Conservation (phyloP, 805 yeast species). For the Cyberlindnera maritima region DNA sequence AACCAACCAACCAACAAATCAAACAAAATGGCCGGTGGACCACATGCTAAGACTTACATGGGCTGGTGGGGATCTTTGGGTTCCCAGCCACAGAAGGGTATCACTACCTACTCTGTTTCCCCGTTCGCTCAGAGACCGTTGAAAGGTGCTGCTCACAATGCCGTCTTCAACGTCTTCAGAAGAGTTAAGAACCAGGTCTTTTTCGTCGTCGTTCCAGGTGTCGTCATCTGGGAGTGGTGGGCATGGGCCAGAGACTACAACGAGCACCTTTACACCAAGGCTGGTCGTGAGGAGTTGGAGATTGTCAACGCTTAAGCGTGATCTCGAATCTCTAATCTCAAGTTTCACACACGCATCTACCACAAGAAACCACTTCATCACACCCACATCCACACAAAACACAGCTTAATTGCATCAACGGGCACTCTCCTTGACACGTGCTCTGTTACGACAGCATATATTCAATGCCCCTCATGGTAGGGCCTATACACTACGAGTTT, state of each 20-base stretch:
- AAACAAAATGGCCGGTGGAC: conserved; percentile 54
- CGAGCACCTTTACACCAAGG: conserved; percentile 93
- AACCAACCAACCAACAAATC: conserved; percentile 1
- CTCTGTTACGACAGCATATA: conserved; percentile 1
- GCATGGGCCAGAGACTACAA: conserved; percentile 84
- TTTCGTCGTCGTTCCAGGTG: conserved; percentile 74
- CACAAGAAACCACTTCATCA: background rate
- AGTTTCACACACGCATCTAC: no score
- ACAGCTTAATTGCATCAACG: conserved; percentile 1
- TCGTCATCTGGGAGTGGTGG: conserved; percentile 85
- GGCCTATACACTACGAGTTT: background rate
- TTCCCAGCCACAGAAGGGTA: conserved; percentile 81
- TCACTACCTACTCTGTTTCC: conserved; percentile 86
- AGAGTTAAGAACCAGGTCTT: conserved; percentile 85
- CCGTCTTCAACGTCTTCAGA: conserved; percentile 91
- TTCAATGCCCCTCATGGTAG: background rate
- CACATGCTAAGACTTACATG: conserved; percentile 75
- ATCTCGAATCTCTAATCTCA: background rate
- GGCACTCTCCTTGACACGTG: background rate
- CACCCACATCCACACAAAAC: background rate
- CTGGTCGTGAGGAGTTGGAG: conserved; percentile 92
- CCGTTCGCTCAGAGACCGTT: conserved; percentile 93
- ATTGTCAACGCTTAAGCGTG: conserved; percentile 42
- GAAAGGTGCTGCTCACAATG: conserved; percentile 79
- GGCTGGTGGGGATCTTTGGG: conserved; percentile 98